Evolutionary conservation across 2,329 filamentous ascomycete species (phyloP).

Genomic region (Pseudogymnoascus sp.): DNA sequence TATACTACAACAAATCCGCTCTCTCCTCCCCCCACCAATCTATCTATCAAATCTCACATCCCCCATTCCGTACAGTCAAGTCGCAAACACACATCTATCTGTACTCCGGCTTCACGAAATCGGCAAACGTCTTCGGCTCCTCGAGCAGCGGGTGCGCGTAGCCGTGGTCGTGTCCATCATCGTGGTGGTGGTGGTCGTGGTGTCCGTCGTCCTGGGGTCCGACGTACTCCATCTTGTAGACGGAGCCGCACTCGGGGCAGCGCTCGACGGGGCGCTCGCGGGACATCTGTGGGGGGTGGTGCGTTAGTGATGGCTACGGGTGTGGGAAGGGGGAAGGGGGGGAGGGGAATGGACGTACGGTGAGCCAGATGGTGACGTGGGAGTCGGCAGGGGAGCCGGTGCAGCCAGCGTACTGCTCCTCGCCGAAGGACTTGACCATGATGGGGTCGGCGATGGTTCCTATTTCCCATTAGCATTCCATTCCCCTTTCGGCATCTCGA

Average conservation of each 20-base stretch:
- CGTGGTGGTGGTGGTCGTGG: constrained; percentile 53
- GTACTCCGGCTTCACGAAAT: constrained; percentile 94
- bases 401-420: constrained; percentile 96
- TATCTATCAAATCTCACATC: neutral
- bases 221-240: constrained; percentile 97
- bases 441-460: constrained; percentile 89
- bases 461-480: constrained; percentile 29
- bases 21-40: neutral
- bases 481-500: constrained; percentile 13
- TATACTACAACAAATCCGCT: neutral
- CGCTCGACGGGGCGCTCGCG: constrained; percentile 87
- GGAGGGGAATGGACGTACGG: constrained; percentile 49
- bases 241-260: constrained; percentile 92
- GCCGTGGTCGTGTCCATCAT: constrained; percentile 39
- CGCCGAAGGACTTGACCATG: constrained; percentile 79
- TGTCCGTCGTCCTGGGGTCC: constrained; percentile 72
- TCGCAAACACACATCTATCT: constrained; percentile 45
- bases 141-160: constrained; percentile 53
- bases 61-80: neutral
- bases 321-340: constrained; percentile 19
- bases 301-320: no score
- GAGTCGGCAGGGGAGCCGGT: constrained; percentile 91
- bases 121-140: constrained; percentile 94
- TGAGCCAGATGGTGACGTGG: constrained; percentile 84
- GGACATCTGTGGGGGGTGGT: constrained; percentile 73